phyloP scores from a whole-genome alignment of 2,329 filamentous ascomycete species.

The Rhynchosporium graminicola region DNA sequence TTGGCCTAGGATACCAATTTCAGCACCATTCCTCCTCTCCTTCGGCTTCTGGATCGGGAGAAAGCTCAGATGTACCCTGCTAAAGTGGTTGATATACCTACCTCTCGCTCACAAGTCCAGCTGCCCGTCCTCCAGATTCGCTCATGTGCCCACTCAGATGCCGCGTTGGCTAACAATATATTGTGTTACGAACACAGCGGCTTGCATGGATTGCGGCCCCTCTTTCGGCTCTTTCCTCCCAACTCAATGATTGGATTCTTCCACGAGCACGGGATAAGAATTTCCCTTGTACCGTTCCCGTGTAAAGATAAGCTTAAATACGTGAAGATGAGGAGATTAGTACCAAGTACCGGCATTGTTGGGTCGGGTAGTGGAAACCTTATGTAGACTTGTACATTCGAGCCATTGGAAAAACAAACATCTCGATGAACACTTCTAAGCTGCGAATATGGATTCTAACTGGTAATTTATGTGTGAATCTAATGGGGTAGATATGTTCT shows the following conservation, averaged over 20 bases:
- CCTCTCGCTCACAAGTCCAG: not conserved
- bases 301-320: not conserved
- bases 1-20: not conserved
- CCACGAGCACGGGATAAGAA: not conserved
- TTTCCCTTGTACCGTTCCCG: not conserved
- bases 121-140: not conserved
- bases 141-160: not conserved
- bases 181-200: not conserved
- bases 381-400: constrained; percentile 5
- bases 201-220: constrained; percentile 1
- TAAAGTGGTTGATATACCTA: not conserved
- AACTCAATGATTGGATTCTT: not conserved
- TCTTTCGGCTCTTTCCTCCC: not conserved
- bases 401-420: not conserved
- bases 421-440: not conserved
- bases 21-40: not conserved
- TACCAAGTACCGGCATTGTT: constrained; percentile 2
- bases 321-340: not conserved
- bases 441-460: not conserved
- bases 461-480: not conserved
- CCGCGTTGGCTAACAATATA: not conserved
- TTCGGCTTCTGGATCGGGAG: constrained; percentile 6
- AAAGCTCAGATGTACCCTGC: not conserved
- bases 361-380: not conserved
- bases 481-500: not conserved